Base-by-base conservation (phyloP, 768 basidiomycete species). In the Candolleomyces eurysporus region DNA sequence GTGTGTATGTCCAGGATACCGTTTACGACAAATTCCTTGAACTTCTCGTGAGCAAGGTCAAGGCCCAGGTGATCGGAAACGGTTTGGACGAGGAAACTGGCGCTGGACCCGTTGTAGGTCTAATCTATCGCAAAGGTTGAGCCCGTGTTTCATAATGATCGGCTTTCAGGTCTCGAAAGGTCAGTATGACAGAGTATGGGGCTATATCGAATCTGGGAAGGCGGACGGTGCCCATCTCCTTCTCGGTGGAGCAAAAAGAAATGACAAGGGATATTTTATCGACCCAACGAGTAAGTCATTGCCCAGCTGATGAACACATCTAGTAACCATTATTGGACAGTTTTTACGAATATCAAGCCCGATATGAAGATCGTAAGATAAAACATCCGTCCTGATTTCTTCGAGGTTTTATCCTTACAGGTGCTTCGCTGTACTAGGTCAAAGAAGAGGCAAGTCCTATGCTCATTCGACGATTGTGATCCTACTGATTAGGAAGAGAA, bases 131-230 rank as follows among this genome's bases (percentile, higher is more conserved):
- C 39, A 22, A 31, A n/a, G 19, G n/a, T 54, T 49, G 36, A 43
- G 42, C 42, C 43, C n/a, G 45, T 31, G 19, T 22, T 31, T 40
- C 5, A 55, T 36, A n/a, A 26, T 13, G 31, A 55, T 32, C 26
- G 26, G 10, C 10, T 19, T 62, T 4, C 64, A 92, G 90, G 86
- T 94, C 32, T 93, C 91, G 32, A 92, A 91, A 73, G 76, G 75
- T 30, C 94, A 96, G 73, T 93, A 91, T 68, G 91, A 95, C 70
- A 88, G 87, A 59, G 83, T 98, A 46, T 89, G 94, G 87, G 76
- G 77, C 22, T 98, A 96, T 72, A 96, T 99, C 65, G 89, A 95
- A 68, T 79, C 84, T 4, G 96, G 94, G 19, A 91, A 90, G 74
- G 68, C 82, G 60, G 87, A 92, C 71, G 96, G 96, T 16, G 96